Base-by-base conservation (phyloP, 495 filamentous ascomycete genomes). In the Trypethelium eluteriae region DNA sequence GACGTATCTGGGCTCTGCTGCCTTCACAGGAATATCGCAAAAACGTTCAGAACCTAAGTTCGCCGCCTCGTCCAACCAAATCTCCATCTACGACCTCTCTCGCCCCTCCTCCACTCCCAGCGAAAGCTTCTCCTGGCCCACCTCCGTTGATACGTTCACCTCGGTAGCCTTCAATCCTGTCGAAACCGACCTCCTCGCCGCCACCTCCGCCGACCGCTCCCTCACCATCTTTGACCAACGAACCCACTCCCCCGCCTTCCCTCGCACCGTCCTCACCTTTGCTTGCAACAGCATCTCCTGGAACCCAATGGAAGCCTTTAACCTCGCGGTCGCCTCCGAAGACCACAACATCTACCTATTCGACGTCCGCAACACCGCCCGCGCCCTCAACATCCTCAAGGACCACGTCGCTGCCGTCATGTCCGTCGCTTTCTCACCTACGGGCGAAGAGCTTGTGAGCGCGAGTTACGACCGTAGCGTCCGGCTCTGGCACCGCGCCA, bases 301-400 rank as follows among this genome's bases (percentile, higher is more conserved):
- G 91, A 98, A 98, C 74, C 94, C 93, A 0, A 92, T 96, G 87
- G 92, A 96, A 77, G 87, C 92, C 6, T 92, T 95, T 81, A 96
- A 96, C 74, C 90, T 96, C 73, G 89, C 88, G 16, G 86, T 90
- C 35, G 92, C 87, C 2, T 89, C 84, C 68, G 91, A 91, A 78
- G 88, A 91, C 65, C 88, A 91, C 73, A 91, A 91, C 76, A 81
- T 83, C 64, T 88, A 93, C 74, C 81, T 93, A 32, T 95, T 94
- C 73, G 91, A 96, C 76, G 92, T 92, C 88, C 82, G 91, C 67
- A 91, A 91, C 70, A 85, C 93, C 74, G 81, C 86, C 65, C 86
- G 91, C 62, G 89, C 92, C 2, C 75, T 93, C 59, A 98, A 98
- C 73, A 86, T 97, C n/a, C 83, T 94, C 16, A 95, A 94, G 78